Base-by-base conservation (phyloP, 2,329 filamentous ascomycete species). In the Exserohilum turcica region DNA sequence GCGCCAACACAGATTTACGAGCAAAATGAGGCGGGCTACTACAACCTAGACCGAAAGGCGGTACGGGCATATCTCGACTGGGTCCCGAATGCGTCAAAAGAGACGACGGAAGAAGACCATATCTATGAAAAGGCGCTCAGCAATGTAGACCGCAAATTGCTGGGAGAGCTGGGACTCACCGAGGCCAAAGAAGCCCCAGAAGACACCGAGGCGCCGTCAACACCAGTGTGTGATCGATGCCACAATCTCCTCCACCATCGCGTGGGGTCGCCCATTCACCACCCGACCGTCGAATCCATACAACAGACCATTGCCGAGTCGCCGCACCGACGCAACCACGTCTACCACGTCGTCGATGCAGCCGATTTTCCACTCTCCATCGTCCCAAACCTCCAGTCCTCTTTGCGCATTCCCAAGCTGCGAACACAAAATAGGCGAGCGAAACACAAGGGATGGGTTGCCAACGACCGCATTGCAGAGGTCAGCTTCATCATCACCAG, bases 311-410 rank as follows among this genome's bases (percentile, higher is more conserved):
- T 99, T 46, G 83, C 87, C 47, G 91, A 96, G 74, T 96, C 93
- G 1, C 92, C 92, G 0, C 87, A 95, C 76, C 90, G 90, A 71
- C 85, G 90, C 70, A 97, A 99, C 67, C 91, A 97, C 74, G 87
- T 99, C 56, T 99, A 97, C 72, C 94, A 99, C 74, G 82, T 99
- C 21, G 79, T 99, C 18, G 94, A 99, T 69, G 93, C 94, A 2
- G 94, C 92, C 55, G 94, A 99, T 74, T 97, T 99, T 60, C 94
- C 94, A 16, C 90, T 99, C 84, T 97, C 94, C 1, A 77, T 99
- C 12, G 81, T 97, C 3, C 90, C 91, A 0, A 85, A 86, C 38
- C 83, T 99, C 8, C 84, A 89, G 55, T 79, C 84, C 6, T 79
- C 91, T 0, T 80, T 97, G 1, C 80, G 86, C 29, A 79, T 92